phyloP scores from a whole-genome alignment of 768 basidiomycete genomes.

The Lenzites betulinus region DNA sequence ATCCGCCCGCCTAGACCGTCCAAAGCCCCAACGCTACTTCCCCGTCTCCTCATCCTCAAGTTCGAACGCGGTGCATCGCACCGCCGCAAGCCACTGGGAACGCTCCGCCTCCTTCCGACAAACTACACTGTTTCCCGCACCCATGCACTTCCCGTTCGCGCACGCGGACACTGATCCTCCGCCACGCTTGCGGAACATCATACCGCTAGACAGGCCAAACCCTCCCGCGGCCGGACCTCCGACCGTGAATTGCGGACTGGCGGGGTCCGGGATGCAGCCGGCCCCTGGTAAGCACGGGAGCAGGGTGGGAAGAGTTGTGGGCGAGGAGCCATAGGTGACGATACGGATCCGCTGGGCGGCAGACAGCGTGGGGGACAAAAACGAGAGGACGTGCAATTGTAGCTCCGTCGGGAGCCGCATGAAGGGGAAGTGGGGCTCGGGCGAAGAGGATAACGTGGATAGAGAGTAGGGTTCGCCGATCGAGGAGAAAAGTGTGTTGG shows the following conservation, averaged over 20 bases:
- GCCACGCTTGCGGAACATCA: constrained; percentile 18
- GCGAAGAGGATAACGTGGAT: constrained; percentile 1
- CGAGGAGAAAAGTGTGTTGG: constrained; percentile 10
- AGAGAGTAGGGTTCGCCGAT: constrained; percentile 15
- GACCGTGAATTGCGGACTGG: constrained; percentile 35
- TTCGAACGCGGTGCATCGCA: constrained; percentile 51
- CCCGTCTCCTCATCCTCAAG: constrained; percentile 21
- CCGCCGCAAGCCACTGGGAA: constrained; percentile 46
- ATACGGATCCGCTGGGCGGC: constrained; percentile 55
- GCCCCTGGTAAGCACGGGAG: constrained; percentile 26
- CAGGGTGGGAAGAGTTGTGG: constrained; percentile 45
- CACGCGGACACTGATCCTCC: constrained; percentile 16
- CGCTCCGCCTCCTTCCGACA: constrained; percentile 47
- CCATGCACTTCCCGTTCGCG: constrained; percentile 43
- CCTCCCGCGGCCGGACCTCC: constrained; percentile 26
- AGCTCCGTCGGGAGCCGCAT: constrained; percentile 56
- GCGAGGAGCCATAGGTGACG: constrained; percentile 49
- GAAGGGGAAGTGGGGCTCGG: constrained; percentile 37
- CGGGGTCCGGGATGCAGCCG: constrained; percentile 38
- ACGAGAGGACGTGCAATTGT: constrained; percentile 56
- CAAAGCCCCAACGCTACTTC: neutral
- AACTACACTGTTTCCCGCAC: constrained; percentile 38
- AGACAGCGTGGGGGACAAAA: constrained; percentile 59
- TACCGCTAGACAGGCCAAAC: constrained; percentile 22
- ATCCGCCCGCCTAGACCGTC: neutral